A percentile compares a stretch with the other conserved stretches of the same genome.
phyloP scores from a whole-genome alignment of 2,329 filamentous ascomycete genomes.

The Penicillium frequentans region DNA sequence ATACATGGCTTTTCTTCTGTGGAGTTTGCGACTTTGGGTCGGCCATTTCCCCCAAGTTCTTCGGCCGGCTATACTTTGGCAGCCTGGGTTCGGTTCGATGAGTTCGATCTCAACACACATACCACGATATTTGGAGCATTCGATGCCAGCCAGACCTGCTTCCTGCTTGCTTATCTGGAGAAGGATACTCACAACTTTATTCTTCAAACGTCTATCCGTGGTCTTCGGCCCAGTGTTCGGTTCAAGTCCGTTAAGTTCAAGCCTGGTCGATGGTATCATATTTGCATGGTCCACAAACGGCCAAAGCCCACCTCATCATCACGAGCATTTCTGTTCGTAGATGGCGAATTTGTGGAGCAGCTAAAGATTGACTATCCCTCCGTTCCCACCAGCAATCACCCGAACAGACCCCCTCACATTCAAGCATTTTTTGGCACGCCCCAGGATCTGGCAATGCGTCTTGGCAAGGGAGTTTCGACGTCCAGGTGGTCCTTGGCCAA shows the following conservation, averaged over 20 bases:
- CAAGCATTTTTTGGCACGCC: conserved; percentile 95
- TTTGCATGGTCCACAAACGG: conserved; percentile 81
- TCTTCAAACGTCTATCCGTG: conserved; percentile 88
- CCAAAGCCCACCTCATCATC: conserved; percentile 73
- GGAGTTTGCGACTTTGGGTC: conserved; percentile 82
- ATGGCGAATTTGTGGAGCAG: conserved; percentile 93
- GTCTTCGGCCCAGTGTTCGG: conserved; percentile 81
- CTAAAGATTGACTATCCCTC: conserved; percentile 84
- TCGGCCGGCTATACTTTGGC: conserved; percentile 85
- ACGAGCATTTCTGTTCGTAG: conserved; percentile 83
- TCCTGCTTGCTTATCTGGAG: conserved; percentile 89
- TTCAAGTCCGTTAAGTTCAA: conserved; percentile 83
- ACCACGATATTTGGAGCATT: conserved; percentile 96
- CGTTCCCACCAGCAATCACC: conserved; percentile 63
- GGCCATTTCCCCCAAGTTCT: conserved; percentile 77
- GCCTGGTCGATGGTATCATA: conserved; percentile 84
- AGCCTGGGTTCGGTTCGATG: conserved; percentile 84
- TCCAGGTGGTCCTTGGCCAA: conserved; percentile 89
- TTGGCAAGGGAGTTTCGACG: conserved; percentile 70
- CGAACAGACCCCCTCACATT: conserved; percentile 59
- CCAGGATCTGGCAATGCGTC: conserved; percentile 74
- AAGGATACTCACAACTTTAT: conserved; percentile 93
- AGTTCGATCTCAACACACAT: conserved; percentile 79
- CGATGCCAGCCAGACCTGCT: conserved; percentile 88
- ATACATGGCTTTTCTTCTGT: conserved; percentile 85